A percentile compares a stretch with the other conserved stretches of the same genome.
These are phyloP conservation scores for Pseudonitzschia multistriata DNA, from an alignment of 108 stramenopile genomes.

Conservation along the genomic window DNA sequence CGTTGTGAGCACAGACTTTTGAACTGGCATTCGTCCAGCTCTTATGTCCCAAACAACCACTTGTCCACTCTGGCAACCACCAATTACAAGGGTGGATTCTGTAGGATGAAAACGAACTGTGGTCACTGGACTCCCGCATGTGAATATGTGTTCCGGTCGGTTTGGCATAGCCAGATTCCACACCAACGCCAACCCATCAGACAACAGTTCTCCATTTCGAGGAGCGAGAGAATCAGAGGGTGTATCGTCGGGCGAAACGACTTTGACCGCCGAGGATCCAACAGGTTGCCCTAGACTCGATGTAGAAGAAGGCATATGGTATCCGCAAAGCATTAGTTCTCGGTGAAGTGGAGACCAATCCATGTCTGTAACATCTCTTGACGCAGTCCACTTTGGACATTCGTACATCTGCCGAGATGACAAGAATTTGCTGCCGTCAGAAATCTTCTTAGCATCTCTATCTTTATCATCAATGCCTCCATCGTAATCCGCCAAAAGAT, in stretches of 20 bases:
- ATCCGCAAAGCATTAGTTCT: slow-evolving; percentile 73
- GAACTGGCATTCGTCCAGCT: slow-evolving; percentile 81
- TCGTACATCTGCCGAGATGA: slow-evolving; percentile 61
- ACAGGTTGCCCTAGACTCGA: slow-evolving; percentile 27
- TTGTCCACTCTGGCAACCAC: slow-evolving; percentile 80
- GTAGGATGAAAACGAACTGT: slow-evolving; percentile 76
- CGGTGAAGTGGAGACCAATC: slow-evolving; percentile 85
- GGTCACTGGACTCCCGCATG: slow-evolving; percentile 78
- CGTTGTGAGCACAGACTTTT: slow-evolving; percentile 49
- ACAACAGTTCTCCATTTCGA: slow-evolving; percentile 46
- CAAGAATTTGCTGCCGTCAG: slow-evolving; percentile 55
- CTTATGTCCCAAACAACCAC: slow-evolving; percentile 86
- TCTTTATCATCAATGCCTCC: slow-evolving; percentile 44
- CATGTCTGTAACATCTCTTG: slow-evolving; percentile 72
- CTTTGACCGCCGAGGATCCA: slow-evolving; percentile 41
- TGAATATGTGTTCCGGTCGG: slow-evolving; percentile 86
- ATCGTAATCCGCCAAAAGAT: slow-evolving; percentile 71
- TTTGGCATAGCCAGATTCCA: slow-evolving; percentile 83
- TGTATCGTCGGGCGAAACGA: slow-evolving; percentile 61
- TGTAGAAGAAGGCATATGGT: slow-evolving; percentile 55
- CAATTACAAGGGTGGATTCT: slow-evolving; percentile 77
- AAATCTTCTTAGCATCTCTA: slow-evolving; percentile 21
- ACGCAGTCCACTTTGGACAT: slow-evolving; percentile 68
- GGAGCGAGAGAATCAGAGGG: slow-evolving; percentile 65
- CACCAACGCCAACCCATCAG: slow-evolving; percentile 74